phyloP scores from a whole-genome alignment of 1,284 basidiomycete genomes.

The Veloporphyrellus conicus region DNA sequence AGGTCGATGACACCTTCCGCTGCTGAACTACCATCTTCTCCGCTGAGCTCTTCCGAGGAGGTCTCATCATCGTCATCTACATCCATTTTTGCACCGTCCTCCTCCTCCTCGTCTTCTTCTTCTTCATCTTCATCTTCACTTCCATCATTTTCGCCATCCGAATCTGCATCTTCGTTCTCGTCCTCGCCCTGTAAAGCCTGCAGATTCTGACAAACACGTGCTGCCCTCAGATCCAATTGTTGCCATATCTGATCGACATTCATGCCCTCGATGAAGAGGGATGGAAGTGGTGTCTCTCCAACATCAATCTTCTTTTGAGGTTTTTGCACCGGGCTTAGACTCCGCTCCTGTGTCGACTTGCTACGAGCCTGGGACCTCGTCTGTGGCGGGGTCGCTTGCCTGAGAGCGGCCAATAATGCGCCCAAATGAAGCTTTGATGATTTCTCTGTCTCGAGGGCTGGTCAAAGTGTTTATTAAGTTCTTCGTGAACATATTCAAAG shows the following conservation, averaged over 20 bases:
- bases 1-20: constrained; percentile 43
- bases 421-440: constrained; percentile 62
- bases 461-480: constrained; percentile 2
- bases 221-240: constrained; percentile 78
- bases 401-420: constrained; percentile 65
- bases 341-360: constrained; percentile 42
- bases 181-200: constrained; percentile 38
- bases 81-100: constrained; percentile 19
- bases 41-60: constrained; percentile 32
- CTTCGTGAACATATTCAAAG: constrained; percentile 8
- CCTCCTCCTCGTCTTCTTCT: constrained; percentile 26
- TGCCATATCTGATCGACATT: constrained; percentile 89
- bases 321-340: constrained; percentile 34
- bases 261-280: constrained; percentile 80
- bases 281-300: constrained; percentile 68
- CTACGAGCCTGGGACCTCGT: constrained; percentile 61
- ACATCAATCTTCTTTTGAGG: constrained; percentile 39
- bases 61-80: constrained; percentile 27
- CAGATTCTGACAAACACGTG: constrained; percentile 62
- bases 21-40: constrained; percentile 33
- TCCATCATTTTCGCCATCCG: constrained; percentile 17
- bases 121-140: constrained; percentile 23
- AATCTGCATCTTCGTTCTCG: constrained; percentile 21
- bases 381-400: constrained; percentile 57
- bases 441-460: constrained; percentile 64